These are phyloP conservation scores for Conidiobolus incongruus DNA, from an alignment of 371 early-diverging fungal genomes.

Conservation along the genomic window DNA sequence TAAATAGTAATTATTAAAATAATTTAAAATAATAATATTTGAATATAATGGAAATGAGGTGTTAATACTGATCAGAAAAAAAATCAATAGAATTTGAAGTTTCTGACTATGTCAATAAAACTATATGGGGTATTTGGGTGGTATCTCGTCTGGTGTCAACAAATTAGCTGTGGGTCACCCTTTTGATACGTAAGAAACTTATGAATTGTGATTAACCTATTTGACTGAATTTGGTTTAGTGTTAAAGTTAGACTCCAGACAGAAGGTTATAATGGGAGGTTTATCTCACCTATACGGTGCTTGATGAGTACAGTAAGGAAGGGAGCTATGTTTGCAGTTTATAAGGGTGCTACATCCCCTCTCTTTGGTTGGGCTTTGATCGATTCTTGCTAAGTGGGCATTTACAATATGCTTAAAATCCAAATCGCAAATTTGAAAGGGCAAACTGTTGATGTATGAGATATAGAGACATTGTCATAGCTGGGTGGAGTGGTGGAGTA, in stretches of 20 bases:
- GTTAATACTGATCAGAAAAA: too few relatives aligned
- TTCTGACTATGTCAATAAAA: too few relatives aligned
- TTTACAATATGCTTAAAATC: not conserved
- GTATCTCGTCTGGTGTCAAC: too few relatives aligned
- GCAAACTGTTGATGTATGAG: too few relatives aligned
- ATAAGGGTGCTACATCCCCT: conserved; percentile 83
- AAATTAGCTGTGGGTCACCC: not conserved
- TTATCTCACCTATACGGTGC: conserved; percentile 72
- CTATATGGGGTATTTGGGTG: conserved; percentile 59
- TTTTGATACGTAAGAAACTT: not conserved
- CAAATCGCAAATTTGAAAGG: not conserved
- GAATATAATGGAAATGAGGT: too few relatives aligned
- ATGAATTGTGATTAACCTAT: not conserved
- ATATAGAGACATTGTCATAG: conserved; percentile 24
- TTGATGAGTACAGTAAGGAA: conserved; percentile 32
- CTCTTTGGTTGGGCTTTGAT: conserved; percentile 80
- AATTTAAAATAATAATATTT: too few relatives aligned
- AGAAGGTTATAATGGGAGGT: conserved; percentile 53
- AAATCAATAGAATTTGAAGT: too few relatives aligned
- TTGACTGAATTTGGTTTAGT: conserved; percentile 12
- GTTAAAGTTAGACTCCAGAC: conserved; percentile 50
- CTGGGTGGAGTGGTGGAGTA: conserved; percentile 75
- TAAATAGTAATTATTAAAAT: too few relatives aligned
- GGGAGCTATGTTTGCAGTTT: conserved; percentile 60
- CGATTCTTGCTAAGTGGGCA: conserved; percentile 56